Percentiles rank a stretch among this genome's conserved stretches.
These are phyloP conservation scores for Phlebopus sp. DNA, from an alignment of 1,284 basidiomycete species.

Conservation along the genomic window DNA sequence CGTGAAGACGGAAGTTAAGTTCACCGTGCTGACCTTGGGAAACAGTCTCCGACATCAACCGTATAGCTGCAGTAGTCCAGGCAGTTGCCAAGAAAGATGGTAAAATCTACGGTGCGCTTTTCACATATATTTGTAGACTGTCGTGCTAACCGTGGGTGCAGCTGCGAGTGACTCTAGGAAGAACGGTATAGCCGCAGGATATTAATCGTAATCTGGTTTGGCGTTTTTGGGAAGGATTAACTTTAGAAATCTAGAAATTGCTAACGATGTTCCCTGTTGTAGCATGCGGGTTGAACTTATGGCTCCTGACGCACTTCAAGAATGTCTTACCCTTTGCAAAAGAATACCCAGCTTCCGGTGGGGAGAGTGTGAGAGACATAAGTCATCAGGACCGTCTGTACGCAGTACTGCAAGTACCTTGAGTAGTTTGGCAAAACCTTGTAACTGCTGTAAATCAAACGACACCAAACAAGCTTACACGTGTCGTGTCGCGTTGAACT, in stretches of 20 bases:
- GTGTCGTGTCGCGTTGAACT: not conserved
- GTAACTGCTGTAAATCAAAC: too few species aligned
- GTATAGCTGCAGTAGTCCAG: constrained; percentile 71
- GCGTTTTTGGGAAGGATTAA: too few species aligned
- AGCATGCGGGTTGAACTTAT: too few species aligned
- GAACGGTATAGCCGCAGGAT: constrained; percentile 80
- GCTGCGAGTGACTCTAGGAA: constrained; percentile 84
- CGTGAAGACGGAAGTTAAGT: constrained; percentile 1
- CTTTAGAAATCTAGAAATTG: too few species aligned
- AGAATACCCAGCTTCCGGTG: too few species aligned
- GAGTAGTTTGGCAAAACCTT: too few species aligned
- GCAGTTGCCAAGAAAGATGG: constrained; percentile 57
- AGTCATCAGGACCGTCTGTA: too few species aligned
- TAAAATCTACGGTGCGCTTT: constrained; percentile 54
- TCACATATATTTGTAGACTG: not conserved
- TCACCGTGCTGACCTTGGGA: constrained; percentile 4
- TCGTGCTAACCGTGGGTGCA: constrained; percentile 27
- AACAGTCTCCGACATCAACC: constrained; percentile 48
- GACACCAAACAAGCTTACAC: not conserved
- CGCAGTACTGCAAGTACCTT: too few species aligned
- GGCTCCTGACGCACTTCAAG: too few species aligned
- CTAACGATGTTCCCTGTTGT: too few species aligned
- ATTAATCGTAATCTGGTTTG: constrained; percentile 40
- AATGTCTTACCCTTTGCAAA: too few species aligned
- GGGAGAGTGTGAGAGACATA: too few species aligned